Percentiles rank a stretch among this genome's conserved stretches.
These are phyloP conservation scores for Opeltia flavorubescens DNA, from an alignment of 495 filamentous ascomycete species.

Conservation along the genomic window DNA sequence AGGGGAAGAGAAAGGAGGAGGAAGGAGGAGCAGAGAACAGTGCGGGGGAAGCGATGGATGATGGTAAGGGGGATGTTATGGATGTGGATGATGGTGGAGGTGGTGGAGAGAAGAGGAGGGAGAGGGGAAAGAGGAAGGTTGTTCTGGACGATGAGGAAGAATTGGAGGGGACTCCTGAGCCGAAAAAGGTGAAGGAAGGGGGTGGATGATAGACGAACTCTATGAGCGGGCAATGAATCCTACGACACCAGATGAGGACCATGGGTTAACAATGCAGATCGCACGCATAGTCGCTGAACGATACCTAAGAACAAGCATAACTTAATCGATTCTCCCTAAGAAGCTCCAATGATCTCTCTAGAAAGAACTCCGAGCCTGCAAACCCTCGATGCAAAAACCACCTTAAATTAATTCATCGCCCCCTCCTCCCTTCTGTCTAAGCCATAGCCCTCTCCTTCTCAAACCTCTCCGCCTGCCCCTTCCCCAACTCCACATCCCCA, in stretches of 20 bases:
- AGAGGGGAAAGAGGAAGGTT: conserved; percentile 15
- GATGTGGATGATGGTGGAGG: conserved; percentile 4
- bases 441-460: conserved; percentile 3
- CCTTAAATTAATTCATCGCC: background rate
- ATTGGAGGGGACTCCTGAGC: conserved; percentile 13
- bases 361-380: too few species aligned
- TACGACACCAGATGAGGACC: too few species aligned
- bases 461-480: conserved; percentile 6
- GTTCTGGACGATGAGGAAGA: conserved; percentile 17
- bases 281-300: too few species aligned
- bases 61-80: conserved; percentile 21
- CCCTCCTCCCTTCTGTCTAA: background rate
- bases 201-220: conserved; percentile 1
- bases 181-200: conserved; percentile 1
- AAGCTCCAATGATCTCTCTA: too few species aligned
- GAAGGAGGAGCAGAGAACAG: conserved; percentile 14
- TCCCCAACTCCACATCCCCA: conserved; percentile 24
- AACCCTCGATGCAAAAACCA: too few species aligned
- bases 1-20: conserved; percentile 3
- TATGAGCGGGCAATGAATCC: conserved; percentile 8
- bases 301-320: too few species aligned
- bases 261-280: too few species aligned
- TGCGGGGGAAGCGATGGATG: conserved; percentile 13
- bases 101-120: conserved; percentile 5
- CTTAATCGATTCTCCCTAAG: too few species aligned